Conservation (phyloP, 257 asterid genomes). For the Ilex aquifolium region DNA sequence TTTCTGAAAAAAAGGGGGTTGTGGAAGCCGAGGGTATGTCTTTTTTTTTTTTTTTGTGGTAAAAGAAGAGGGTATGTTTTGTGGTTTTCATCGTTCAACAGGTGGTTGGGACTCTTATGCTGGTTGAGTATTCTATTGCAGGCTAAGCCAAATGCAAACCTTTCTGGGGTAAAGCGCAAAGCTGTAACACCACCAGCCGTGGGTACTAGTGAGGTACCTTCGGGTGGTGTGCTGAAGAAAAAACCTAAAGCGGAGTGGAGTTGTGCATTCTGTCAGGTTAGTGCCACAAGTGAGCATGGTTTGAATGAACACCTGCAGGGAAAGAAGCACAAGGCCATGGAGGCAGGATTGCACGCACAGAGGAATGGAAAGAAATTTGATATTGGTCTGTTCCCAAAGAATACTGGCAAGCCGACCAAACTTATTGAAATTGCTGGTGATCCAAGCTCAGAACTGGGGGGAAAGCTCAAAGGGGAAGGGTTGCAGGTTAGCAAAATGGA, state of each 20-base stretch:
- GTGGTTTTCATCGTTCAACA: not conserved
- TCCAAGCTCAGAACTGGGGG: slow-evolving; percentile 6
- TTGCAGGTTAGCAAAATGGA: slow-evolving; percentile 7
- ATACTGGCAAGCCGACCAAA: slow-evolving; percentile 5
- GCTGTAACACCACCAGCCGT: slow-evolving; percentile 16
- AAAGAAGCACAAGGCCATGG: slow-evolving; percentile 20
- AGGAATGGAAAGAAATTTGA: slow-evolving; percentile 14
- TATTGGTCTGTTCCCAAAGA: slow-evolving; percentile 30
- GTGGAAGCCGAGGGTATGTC: too few relatives aligned
- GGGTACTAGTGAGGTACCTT: slow-evolving; percentile 7
- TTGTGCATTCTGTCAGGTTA: slow-evolving; percentile 21
- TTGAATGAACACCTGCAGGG: slow-evolving; percentile 19
- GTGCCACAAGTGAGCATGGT: slow-evolving; percentile 3
- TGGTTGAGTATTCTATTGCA: slow-evolving; percentile 26
- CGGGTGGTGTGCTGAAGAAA: slow-evolving; percentile 17
- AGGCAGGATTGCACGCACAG: slow-evolving; percentile 27
- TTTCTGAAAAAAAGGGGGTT: too few relatives aligned
- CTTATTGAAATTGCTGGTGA: slow-evolving; percentile 2
- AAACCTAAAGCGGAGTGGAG: slow-evolving; percentile 27
- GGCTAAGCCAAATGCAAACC: slow-evolving; percentile 29
- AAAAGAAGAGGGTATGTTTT: too few relatives aligned
- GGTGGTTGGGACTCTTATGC: too few relatives aligned
- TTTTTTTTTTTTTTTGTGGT: too few relatives aligned
- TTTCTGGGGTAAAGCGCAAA: slow-evolving; percentile 38
- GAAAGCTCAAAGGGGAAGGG: slow-evolving; percentile 10